phyloP scores from a whole-genome alignment of 1,139 yeast species.

The Pichia sp. region DNA sequence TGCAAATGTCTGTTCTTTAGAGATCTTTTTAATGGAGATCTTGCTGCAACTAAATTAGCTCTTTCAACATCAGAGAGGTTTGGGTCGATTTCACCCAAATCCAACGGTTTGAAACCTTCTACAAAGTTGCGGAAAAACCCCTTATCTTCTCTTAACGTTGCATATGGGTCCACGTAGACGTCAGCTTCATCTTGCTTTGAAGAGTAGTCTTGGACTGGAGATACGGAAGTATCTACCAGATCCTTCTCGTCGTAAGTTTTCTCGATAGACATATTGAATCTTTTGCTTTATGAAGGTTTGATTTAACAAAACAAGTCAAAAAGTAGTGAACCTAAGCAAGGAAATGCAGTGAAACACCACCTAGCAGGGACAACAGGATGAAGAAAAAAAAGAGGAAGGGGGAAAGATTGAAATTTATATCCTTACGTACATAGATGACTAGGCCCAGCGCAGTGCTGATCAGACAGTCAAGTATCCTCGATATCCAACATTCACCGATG shows the following conservation, averaged over 20 bases:
- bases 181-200: constrained; percentile 5
- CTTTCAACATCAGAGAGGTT: constrained; percentile 63
- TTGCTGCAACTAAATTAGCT: constrained; percentile 62
- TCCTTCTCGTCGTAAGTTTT: constrained; percentile 25
- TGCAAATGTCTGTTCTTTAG: constrained; percentile 65
- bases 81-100: constrained; percentile 55
- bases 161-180: constrained; percentile 14
- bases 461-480: too few relatives aligned
- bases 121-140: constrained; percentile 24
- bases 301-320: too few relatives aligned
- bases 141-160: constrained; percentile 6
- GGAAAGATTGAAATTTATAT: not conserved
- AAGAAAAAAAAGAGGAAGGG: not conserved
- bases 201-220: constrained; percentile 22
- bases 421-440: not conserved
- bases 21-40: constrained; percentile 63
- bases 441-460: too few relatives aligned
- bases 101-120: constrained; percentile 32
- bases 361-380: not conserved
- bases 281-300: too few relatives aligned
- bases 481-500: too few relatives aligned
- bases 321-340: too few relatives aligned
- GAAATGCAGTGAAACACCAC: too few relatives aligned
- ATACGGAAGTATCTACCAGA: constrained; percentile 25
- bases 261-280: constrained; percentile 23